Conservation (phyloP, 495 filamentous ascomycete genomes). For the Neurospora sp. region DNA sequence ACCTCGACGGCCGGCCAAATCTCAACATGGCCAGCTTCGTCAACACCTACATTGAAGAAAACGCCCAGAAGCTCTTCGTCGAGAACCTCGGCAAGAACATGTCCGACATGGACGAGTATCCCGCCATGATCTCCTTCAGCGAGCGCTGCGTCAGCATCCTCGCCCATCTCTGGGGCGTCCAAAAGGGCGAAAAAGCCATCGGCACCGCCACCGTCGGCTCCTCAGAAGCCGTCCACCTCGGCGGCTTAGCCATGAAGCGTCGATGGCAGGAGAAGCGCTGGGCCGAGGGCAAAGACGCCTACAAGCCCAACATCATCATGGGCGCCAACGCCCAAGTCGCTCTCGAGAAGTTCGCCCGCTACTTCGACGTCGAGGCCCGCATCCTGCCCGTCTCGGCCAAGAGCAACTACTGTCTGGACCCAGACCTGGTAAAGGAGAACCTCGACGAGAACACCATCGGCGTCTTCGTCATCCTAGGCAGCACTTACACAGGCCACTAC, state of each 20-base stretch:
- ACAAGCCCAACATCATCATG: slow-evolving; percentile 66
- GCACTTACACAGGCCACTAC: slow-evolving; percentile 68
- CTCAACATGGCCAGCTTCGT: slow-evolving; percentile 66
- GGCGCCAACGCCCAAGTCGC: slow-evolving; percentile 70
- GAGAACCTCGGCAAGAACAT: slow-evolving; percentile 63
- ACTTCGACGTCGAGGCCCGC: slow-evolving; percentile 68
- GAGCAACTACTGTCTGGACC: slow-evolving; percentile 53
- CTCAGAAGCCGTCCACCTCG: slow-evolving; percentile 65
- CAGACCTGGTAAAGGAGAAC: slow-evolving; percentile 51
- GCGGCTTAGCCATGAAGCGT: slow-evolving; percentile 69
- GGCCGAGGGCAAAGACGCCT: slow-evolving; percentile 49
- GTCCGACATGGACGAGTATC: slow-evolving; percentile 66
- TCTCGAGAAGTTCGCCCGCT: slow-evolving; percentile 62
- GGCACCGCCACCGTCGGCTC: slow-evolving; percentile 66
- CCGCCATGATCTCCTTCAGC: slow-evolving; percentile 63
- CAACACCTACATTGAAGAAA: slow-evolving; percentile 59
- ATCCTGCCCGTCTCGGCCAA: slow-evolving; percentile 57
- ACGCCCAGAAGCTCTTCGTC: slow-evolving; percentile 53
- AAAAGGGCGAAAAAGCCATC: slow-evolving; percentile 55
- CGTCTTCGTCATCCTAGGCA: slow-evolving; percentile 63
- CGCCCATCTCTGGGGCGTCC: slow-evolving; percentile 57
- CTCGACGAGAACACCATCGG: slow-evolving; percentile 75
- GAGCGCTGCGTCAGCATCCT: slow-evolving; percentile 63
- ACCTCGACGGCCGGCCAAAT: slow-evolving; percentile 63
- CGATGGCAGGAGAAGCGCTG: slow-evolving; percentile 60